phyloP scores from a whole-genome alignment of 495 filamentous ascomycete genomes.

The Evernia prunastri region DNA sequence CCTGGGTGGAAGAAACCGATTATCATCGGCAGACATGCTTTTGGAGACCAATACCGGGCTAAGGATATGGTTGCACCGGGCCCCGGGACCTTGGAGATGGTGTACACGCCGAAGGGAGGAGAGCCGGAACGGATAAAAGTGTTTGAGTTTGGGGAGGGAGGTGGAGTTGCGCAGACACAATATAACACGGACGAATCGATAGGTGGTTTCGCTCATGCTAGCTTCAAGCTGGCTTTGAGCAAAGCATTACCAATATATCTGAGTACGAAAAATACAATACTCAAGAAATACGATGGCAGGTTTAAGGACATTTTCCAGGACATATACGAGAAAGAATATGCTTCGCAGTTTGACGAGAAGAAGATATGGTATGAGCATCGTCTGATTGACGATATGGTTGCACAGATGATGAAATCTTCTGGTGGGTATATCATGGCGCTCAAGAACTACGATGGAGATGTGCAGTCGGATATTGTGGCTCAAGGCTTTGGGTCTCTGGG shows the following conservation, averaged over 20 bases:
- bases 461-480: conserved; percentile 96
- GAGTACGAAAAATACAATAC: conserved; percentile 99
- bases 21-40: conserved; percentile 96
- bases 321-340: conserved; percentile 82
- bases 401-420: conserved; percentile 98
- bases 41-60: conserved; percentile 97
- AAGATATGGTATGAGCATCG: conserved; percentile 98
- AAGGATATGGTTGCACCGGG: conserved; percentile 78
- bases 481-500: conserved; percentile 97
- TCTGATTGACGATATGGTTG: conserved; percentile 99
- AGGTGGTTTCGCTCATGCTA: conserved; percentile 85
- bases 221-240: conserved; percentile 86
- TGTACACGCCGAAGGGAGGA: conserved; percentile 80
- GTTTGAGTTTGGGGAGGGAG: conserved; percentile 72
- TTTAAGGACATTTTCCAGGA: conserved; percentile 99
- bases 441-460: conserved; percentile 99
- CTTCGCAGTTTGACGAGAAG: conserved; percentile 80
- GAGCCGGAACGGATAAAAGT: conserved; percentile 83
- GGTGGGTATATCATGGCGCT: conserved; percentile 95
- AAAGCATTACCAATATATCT: conserved; percentile 90
- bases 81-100: conserved; percentile 82
- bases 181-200: conserved; percentile 98
- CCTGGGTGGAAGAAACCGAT: conserved; percentile 98
- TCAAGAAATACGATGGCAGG: conserved; percentile 95
- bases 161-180: conserved; percentile 85